A percentile compares a stretch with the other conserved stretches of the same genome.
phyloP scores from a whole-genome alignment of 805 yeast species.

The Monosporozyma yasuniensis region DNA sequence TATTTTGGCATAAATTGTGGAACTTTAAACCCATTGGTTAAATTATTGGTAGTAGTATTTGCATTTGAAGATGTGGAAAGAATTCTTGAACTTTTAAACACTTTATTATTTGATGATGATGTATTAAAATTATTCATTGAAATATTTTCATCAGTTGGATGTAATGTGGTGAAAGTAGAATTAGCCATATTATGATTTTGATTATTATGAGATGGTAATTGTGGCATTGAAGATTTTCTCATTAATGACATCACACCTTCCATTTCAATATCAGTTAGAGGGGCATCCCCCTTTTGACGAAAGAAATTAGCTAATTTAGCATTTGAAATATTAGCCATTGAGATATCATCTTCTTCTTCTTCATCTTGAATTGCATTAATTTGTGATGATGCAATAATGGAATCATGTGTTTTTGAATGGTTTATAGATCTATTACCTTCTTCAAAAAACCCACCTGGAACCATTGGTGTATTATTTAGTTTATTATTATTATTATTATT shows the following conservation, averaged over 20 bases:
- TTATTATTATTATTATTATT: neutral
- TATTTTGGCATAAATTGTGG: conserved; percentile 33
- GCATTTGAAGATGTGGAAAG: conserved; percentile 1
- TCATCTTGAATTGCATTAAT: conserved; percentile 1
- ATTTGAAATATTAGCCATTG: conserved; percentile 6
- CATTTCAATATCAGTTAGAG: conserved; percentile 63
- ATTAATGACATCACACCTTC: conserved; percentile 70
- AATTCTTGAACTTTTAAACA: neutral
- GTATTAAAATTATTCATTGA: neutral
- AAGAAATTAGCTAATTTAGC: conserved; percentile 56
- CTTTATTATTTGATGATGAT: conserved; percentile 1
- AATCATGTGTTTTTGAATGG: neutral
- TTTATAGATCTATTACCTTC: neutral
- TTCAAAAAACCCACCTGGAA: conserved; percentile 2
- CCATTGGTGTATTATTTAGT: neutral
- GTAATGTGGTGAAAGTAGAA: neutral
- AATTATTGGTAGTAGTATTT: conserved; percentile 4
- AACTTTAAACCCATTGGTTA: conserved; percentile 10
- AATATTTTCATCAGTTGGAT: neutral
- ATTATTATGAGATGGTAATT: neutral
- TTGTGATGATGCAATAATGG: neutral
- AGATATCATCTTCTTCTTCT: conserved; percentile 8
- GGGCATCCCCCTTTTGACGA: conserved; percentile 62
- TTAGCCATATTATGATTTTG: neutral
- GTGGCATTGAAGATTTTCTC: conserved; percentile 23